Conservation (phyloP, 805 yeast species). For the Kluyveromyces dobzhanskii region DNA sequence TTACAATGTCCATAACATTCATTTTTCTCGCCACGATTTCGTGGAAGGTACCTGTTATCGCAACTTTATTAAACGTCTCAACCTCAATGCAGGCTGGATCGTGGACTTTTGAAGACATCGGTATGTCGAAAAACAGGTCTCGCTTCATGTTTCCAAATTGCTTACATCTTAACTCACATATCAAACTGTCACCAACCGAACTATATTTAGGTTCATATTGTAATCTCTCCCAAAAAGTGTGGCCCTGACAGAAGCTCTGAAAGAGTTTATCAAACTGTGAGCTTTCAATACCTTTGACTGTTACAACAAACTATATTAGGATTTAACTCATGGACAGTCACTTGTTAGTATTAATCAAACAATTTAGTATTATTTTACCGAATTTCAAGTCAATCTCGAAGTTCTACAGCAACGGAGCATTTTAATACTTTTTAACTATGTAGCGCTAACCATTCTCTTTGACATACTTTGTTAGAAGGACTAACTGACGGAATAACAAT, state of each 20-base stretch:
- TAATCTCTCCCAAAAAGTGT: slow-evolving; percentile 7
- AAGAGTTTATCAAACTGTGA: neutral
- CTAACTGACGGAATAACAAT: slow-evolving; percentile 2
- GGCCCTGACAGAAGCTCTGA: slow-evolving; percentile 2
- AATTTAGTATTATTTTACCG: too few relatives aligned
- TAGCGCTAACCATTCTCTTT: too few relatives aligned
- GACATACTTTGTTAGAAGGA: neutral
- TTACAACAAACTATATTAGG: neutral
- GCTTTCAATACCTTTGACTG: neutral
- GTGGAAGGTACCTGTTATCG: slow-evolving; percentile 3
- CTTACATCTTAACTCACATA: slow-evolving; percentile 3
- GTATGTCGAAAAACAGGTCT: slow-evolving; percentile 7
- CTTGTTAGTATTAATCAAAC: too few relatives aligned
- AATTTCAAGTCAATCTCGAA: too few relatives aligned
- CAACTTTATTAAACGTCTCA: slow-evolving; percentile 1
- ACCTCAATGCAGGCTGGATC: neutral
- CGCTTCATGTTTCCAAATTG: slow-evolving; percentile 8
- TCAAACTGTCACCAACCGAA: neutral
- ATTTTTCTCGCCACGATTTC: neutral
- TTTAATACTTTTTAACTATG: too few relatives aligned
- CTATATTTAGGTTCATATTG: slow-evolving; percentile 3
- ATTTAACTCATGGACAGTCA: too few relatives aligned
- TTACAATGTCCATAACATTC: neutral
- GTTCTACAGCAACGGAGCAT: too few relatives aligned
- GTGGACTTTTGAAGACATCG: slow-evolving; percentile 8